Evolutionary conservation across 2,329 filamentous ascomycete genomes (phyloP).

Genomic region (Dactylonectria macrodidyma): DNA sequence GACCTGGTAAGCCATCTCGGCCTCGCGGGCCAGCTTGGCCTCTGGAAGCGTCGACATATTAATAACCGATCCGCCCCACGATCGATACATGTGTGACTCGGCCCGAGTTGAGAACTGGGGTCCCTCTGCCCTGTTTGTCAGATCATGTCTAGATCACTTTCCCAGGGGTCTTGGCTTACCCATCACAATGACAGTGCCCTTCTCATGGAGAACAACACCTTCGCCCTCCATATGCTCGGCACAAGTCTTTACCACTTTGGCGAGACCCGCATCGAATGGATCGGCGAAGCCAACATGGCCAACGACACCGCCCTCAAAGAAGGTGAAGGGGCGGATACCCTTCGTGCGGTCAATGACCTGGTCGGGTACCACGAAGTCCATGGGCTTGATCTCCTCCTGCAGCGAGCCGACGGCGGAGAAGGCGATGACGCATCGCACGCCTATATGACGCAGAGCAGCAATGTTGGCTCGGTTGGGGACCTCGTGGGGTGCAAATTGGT

Average conservation of each 20-base stretch:
- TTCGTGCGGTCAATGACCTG: constrained; percentile 98
- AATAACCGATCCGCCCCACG: constrained; percentile 94
- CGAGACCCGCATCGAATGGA: constrained; percentile 88
- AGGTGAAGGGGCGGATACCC: constrained; percentile 93
- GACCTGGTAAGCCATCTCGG: constrained; percentile 97
- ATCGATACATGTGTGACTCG: constrained; percentile 94
- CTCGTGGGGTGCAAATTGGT: constrained; percentile 93
- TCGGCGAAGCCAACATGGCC: constrained; percentile 96
- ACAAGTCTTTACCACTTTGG: constrained; percentile 82
- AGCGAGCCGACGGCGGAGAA: constrained; percentile 96
- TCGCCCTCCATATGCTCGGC: constrained; percentile 84
- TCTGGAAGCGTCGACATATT: constrained; percentile 98
- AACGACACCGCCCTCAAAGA: constrained; percentile 93
- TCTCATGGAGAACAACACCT: constrained; percentile 86
- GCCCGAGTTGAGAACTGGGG: constrained; percentile 97
- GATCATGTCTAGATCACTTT: constrained; percentile 33
- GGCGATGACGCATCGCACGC: constrained; percentile 91
- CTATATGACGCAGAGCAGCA: constrained; percentile 92
- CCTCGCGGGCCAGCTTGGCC: constrained; percentile 95
- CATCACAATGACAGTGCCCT: constrained; percentile 93
- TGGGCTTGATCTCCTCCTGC: constrained; percentile 92
- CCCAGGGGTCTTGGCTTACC: constrained; percentile 60
- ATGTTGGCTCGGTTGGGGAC: constrained; percentile 97
- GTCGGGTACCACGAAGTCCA: constrained; percentile 97
- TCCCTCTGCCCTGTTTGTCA: constrained; percentile 75